phyloP scores from a whole-genome alignment of 2,329 filamentous ascomycete genomes.

The Parastagonospora nodorum region DNA sequence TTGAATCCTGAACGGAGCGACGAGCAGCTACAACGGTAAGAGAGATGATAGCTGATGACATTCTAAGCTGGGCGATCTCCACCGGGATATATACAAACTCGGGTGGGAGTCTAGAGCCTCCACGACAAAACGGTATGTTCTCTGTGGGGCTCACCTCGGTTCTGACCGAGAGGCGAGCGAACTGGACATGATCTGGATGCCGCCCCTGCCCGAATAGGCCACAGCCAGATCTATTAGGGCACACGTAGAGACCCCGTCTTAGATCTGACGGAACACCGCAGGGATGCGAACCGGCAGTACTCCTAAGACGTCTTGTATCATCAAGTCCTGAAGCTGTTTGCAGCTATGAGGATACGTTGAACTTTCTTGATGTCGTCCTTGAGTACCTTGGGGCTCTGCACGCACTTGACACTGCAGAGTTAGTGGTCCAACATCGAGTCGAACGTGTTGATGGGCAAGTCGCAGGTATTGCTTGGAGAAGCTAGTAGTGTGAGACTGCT shows the following conservation, averaged over 20 bases:
- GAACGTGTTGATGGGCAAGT: background rate
- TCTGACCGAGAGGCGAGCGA: background rate
- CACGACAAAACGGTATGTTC: background rate
- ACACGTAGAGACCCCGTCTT: background rate
- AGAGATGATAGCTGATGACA: slow-evolving; percentile 4
- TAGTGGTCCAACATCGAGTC: background rate
- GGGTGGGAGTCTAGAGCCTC: slow-evolving; percentile 3
- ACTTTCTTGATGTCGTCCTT: too few species aligned
- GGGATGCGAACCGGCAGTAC: background rate
- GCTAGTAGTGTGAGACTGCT: background rate
- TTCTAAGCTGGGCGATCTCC: slow-evolving; percentile 11
- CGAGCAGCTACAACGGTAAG: background rate
- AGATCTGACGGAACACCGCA: background rate
- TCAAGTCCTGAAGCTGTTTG: too few species aligned
- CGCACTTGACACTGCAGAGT: too few species aligned
- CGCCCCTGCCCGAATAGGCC: background rate
- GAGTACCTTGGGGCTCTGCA: too few species aligned
- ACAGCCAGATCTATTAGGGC: background rate
- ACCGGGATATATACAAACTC: slow-evolving; percentile 6
- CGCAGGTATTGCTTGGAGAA: background rate
- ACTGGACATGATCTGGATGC: background rate
- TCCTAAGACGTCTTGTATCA: background rate
- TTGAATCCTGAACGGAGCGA: slow-evolving; percentile 5
- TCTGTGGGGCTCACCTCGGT: background rate
- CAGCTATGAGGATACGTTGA: too few species aligned